These are phyloP conservation scores for Thuja plicata DNA, from an alignment of 83 land plant genomes.

Conservation along the genomic window DNA sequence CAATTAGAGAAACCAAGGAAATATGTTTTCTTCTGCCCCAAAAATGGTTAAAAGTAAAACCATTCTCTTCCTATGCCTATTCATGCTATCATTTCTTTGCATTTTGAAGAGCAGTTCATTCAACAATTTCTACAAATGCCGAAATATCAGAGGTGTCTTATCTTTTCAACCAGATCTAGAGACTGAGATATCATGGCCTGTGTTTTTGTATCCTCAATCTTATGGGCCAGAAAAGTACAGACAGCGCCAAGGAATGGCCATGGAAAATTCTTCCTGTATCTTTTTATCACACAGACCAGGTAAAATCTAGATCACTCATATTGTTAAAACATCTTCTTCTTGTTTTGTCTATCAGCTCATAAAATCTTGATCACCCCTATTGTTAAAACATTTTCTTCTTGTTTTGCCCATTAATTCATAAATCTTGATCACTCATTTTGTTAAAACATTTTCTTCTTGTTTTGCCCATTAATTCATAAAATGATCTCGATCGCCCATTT, in stretches of 20 bases:
- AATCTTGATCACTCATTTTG: too few relatives aligned
- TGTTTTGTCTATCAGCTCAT: background rate
- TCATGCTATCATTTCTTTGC: background rate
- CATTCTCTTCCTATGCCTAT: background rate
- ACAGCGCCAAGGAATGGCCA: background rate
- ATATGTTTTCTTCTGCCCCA: background rate
- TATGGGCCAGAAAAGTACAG: constrained; percentile 13
- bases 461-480: too few relatives aligned
- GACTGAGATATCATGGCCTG: background rate
- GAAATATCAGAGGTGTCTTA: background rate
- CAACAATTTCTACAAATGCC: background rate
- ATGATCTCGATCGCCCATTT: too few relatives aligned
- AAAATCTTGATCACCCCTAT: too few relatives aligned
- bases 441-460: too few relatives aligned
- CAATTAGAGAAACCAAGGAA: background rate
- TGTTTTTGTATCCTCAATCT: background rate
- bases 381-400: background rate
- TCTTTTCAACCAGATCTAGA: background rate
- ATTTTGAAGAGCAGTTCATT: background rate
- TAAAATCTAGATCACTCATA: background rate
- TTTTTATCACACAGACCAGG: background rate
- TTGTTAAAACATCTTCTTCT: background rate
- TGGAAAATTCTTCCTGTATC: background rate
- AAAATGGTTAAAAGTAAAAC: background rate
- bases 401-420: too few relatives aligned